Percentiles rank a stretch among this genome's conserved stretches.
These are phyloP conservation scores for Ustilago tritici DNA, from an alignment of 1,284 basidiomycete genomes.

Conservation along the genomic window DNA sequence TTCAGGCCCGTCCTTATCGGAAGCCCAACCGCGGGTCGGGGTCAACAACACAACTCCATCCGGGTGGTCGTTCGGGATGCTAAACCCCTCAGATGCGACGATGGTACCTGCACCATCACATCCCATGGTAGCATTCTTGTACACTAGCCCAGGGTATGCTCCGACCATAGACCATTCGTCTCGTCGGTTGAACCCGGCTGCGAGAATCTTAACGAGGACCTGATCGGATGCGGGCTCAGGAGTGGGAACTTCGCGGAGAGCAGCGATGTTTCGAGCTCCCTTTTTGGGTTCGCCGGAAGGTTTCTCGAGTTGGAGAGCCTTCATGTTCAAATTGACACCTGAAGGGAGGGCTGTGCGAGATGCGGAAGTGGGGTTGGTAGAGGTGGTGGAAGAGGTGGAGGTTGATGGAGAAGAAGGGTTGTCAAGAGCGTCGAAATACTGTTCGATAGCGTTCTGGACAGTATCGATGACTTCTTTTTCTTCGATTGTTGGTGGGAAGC, in stretches of 20 bases:
- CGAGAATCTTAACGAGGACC: constrained; percentile 70
- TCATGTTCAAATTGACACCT: constrained; percentile 39
- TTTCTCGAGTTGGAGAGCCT: constrained; percentile 59
- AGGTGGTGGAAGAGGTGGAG: neutral
- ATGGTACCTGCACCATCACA: constrained; percentile 76
- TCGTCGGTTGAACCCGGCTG: constrained; percentile 82
- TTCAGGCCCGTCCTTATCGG: constrained; percentile 74
- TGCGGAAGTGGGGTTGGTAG: neutral
- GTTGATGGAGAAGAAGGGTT: neutral
- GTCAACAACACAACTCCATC: constrained; percentile 76
- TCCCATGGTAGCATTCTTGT: constrained; percentile 76
- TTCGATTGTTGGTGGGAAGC: constrained; percentile 56
- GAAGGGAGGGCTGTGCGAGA: constrained; percentile 1
- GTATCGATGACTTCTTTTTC: constrained; percentile 54
- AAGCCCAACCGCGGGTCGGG: constrained; percentile 81
- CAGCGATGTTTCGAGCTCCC: constrained; percentile 51
- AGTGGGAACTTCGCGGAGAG: constrained; percentile 43
- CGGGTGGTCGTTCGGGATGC: constrained; percentile 41
- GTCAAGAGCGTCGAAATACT: constrained; percentile 50
- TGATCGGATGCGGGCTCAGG: constrained; percentile 41
- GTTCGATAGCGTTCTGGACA: constrained; percentile 45
- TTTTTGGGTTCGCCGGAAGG: constrained; percentile 45
- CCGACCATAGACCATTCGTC: constrained; percentile 82
- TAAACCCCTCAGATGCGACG: constrained; percentile 18
- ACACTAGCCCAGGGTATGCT: constrained; percentile 77